Percentiles rank a stretch among this genome's conserved stretches.
These are phyloP conservation scores for Pilatotrama ljubarskyi DNA, from an alignment of 768 basidiomycete species.

Conservation along the genomic window DNA sequence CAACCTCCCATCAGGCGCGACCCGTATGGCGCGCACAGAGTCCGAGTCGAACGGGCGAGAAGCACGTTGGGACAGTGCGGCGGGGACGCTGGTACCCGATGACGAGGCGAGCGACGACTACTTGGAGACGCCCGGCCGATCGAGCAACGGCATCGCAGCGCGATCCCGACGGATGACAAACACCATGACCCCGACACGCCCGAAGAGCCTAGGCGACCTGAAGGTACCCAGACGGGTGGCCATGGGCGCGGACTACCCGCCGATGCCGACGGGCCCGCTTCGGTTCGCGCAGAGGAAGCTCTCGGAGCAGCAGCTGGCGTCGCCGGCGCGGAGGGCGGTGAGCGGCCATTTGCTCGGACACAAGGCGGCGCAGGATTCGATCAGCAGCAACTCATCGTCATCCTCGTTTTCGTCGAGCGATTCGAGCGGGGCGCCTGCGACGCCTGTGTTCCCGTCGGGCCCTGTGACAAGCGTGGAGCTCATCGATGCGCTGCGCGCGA, in stretches of 20 bases:
- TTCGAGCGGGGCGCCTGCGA: constrained; percentile 45
- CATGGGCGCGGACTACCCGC: constrained; percentile 39
- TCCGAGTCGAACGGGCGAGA: constrained; percentile 35
- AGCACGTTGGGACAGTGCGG: constrained; percentile 32
- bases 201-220: constrained; percentile 57
- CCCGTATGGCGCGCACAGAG: constrained; percentile 25
- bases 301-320: constrained; percentile 16
- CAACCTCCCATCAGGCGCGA: constrained; percentile 46
- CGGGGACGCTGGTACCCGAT: constrained; percentile 33
- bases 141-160: constrained; percentile 22
- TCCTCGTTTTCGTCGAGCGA: constrained; percentile 71
- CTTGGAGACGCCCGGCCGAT: constrained; percentile 12
- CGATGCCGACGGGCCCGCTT: constrained; percentile 31
- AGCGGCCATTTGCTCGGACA: constrained; percentile 14
- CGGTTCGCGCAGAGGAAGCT: constrained; percentile 7
- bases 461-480: constrained; percentile 69
- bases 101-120: constrained; percentile 17
- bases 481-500: constrained; percentile 73
- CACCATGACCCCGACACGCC: constrained; percentile 36
- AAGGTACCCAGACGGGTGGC: constrained; percentile 35
- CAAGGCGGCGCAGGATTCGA: constrained; percentile 40
- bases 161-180: constrained; percentile 9
- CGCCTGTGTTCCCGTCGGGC: constrained; percentile 67
- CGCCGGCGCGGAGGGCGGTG: constrained; percentile 9
- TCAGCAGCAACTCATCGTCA: constrained; percentile 69